A percentile compares a stretch with the other conserved stretches of the same genome.
These are phyloP conservation scores for Digitaria exilis DNA, from an alignment of 202 grass and related monocot genomes.

Conservation along the genomic window DNA sequence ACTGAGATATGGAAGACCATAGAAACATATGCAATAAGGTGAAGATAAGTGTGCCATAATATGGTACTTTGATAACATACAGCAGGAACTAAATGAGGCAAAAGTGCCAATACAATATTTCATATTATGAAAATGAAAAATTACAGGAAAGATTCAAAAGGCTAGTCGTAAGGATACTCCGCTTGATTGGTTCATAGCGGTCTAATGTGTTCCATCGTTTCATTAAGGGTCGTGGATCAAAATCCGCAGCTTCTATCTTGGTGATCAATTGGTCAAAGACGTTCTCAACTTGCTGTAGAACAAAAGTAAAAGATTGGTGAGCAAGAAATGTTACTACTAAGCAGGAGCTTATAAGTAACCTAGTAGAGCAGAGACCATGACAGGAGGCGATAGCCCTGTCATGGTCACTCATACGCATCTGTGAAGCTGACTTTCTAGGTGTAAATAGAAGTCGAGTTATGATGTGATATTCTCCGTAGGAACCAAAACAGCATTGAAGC, in stretches of 20 bases:
- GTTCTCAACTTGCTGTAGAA: conserved; percentile 22
- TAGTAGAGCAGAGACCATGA: neutral
- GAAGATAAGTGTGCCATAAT: neutral
- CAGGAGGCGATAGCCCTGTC: neutral
- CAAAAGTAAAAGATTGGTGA: conserved; percentile 8
- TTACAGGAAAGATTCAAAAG: neutral
- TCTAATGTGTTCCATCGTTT: conserved; percentile 55
- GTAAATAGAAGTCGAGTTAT: neutral
- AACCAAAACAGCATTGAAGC: neutral
- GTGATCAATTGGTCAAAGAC: conserved; percentile 68
- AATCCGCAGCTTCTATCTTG: conserved; percentile 56
- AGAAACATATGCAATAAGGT: neutral
- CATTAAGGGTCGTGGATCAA: conserved; percentile 68
- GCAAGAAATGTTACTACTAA: neutral
- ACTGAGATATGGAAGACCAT: neutral
- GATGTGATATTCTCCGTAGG: neutral
- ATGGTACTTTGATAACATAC: neutral
- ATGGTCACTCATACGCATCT: neutral
- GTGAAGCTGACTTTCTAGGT: neutral
- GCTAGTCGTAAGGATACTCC: conserved; percentile 71
- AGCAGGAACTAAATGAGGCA: conserved; percentile 9
- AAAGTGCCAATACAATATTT: conserved; percentile 8
- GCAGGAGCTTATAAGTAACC: neutral
- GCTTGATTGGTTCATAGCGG: conserved; percentile 80
- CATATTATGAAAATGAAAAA: neutral